Base-by-base conservation (phyloP, 768 basidiomycete genomes). In the Russula virescens region DNA sequence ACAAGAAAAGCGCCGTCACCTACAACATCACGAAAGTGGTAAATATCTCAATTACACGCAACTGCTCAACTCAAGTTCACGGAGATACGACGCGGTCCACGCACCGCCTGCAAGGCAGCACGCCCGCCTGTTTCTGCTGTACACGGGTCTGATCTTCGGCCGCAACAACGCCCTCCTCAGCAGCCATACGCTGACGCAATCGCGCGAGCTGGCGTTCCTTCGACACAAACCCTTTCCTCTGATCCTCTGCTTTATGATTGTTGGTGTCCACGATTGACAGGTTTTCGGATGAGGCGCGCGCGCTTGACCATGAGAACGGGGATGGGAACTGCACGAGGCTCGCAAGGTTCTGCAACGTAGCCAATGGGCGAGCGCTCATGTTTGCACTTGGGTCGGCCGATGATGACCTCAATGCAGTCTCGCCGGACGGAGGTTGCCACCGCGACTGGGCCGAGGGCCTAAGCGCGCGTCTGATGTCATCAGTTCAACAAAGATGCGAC, bases 181-280 rank as follows among this genome's bases (percentile, higher is more conserved):
- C 75, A 69, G 80, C 76, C 70, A 91, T 73, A 66, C 85, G 81
- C 35, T 72, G 69, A 71, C 77, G 79, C 68, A 91, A 73, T 73
- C 81, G 84, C 70, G 82, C 81, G 68, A 91, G 72, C 72, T 92
- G 90, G 66, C 76, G 80, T 68, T 85, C 80, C 70, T 81, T 86
- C 28, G 84, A 79, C 51, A 88, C 84, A 69, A 78, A 88, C 13
- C 62, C 65, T 42, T 53, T 57, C 52, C 35, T 35, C 34, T 38
- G 51, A 26, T 56, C 45, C 40, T 70, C 55, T 62, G 71, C 68
- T 62, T 71, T 74, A 70, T 47, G 21, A 4, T 40, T 31, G 34
- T 47, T 40, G 2, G 6, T 23, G 28, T 38, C 38, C 16, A 18
- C 38, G 0, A n/a, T 34, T 9, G 26, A 61, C 16, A 34, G 34